Base-by-base conservation (phyloP, 208 protist species). In the Leishmania aethiopica region DNA sequence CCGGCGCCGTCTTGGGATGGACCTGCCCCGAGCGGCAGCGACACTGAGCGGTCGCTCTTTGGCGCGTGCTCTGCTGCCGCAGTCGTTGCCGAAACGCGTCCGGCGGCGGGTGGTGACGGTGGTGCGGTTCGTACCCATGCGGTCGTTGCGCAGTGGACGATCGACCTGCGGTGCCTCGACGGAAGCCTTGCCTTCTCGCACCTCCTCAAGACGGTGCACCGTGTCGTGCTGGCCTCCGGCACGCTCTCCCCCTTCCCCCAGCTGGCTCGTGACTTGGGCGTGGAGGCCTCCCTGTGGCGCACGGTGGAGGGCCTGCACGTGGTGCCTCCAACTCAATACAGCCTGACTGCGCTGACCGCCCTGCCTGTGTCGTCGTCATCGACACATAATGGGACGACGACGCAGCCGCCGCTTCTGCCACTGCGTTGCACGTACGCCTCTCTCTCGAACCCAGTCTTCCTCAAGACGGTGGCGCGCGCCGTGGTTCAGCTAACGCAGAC, bases 141-240 rank as follows among this genome's bases (percentile, higher is more conserved):
- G 45, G 28, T 28, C 22, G 67, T n/a, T 28, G 19, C 67, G 57
- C 53, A n/a, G 22, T 40, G 57, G 8, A 42, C 53, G 8, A 72
- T 83, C 11, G 83, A 89, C 35, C 82, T 88, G 73, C 97, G 83
- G 85, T 99, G 90, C 82, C 88, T 87, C 51, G 95, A 90, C 82
- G 98, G 79, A 1, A 89, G 91, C 77, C 81, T 95, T 35, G 92
- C 91, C 0, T 95, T 96, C 78, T 79, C 86, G 28, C 89, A 95
- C 75, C 83, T 96, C 22, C 81, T 92, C 22, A 79, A 74, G 22
- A 78, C 77, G 28, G 88, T 90, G 37, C 84, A 93, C 62, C 92
- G 90, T 37, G 79, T 99, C 28, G 91, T 99, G 45, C 90, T 99
- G 32, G 98, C 98, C 22, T 98, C 93, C 28, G 98, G 98, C n/a